A percentile compares a stretch with the other conserved stretches of the same genome.
Evolutionary conservation across 2,329 filamentous ascomycete species (phyloP).

Genomic region (Dactylellina sp.): DNA sequence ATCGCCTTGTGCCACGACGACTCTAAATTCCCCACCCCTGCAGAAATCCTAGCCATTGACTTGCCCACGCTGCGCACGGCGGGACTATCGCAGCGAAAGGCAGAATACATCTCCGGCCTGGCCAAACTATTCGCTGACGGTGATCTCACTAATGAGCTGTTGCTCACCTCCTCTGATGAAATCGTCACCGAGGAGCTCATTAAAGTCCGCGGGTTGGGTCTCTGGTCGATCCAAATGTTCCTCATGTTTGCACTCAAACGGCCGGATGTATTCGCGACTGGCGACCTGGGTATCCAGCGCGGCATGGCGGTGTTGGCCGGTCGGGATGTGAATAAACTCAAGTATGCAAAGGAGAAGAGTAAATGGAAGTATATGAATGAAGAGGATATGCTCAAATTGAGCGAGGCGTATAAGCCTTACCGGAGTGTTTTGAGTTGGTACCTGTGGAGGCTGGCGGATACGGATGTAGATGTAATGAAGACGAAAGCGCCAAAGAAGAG

Average conservation of each 20-base stretch:
- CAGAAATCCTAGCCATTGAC: conserved; percentile 74
- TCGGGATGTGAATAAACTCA: conserved; percentile 84
- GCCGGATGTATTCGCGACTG: conserved; percentile 91
- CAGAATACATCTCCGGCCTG: conserved; percentile 90
- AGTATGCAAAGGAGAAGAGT: conserved; percentile 71
- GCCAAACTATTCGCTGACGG: conserved; percentile 82
- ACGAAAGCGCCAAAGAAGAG: neutral
- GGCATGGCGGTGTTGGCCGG: conserved; percentile 92
- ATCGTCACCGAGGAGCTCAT: conserved; percentile 84
- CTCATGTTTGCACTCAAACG: conserved; percentile 94
- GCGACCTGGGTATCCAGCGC: conserved; percentile 92
- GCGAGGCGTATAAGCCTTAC: conserved; percentile 85
- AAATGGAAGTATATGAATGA: conserved; percentile 99
- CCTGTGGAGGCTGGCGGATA: conserved; percentile 89
- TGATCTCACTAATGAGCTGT: conserved; percentile 79
- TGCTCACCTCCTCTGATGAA: conserved; percentile 83
- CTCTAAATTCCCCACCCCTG: conserved; percentile 77
- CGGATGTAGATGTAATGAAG: conserved; percentile 72
- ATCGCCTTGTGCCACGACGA: conserved; percentile 74
- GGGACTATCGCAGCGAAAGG: conserved; percentile 91
- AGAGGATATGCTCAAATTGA: conserved; percentile 86
- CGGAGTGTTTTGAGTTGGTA: conserved; percentile 65
- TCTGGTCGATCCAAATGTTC: conserved; percentile 98
- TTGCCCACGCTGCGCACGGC: conserved; percentile 80
- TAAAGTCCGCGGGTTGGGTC: conserved; percentile 85